Conservation (phyloP, 805 yeast species). For the Candida maltosa region DNA sequence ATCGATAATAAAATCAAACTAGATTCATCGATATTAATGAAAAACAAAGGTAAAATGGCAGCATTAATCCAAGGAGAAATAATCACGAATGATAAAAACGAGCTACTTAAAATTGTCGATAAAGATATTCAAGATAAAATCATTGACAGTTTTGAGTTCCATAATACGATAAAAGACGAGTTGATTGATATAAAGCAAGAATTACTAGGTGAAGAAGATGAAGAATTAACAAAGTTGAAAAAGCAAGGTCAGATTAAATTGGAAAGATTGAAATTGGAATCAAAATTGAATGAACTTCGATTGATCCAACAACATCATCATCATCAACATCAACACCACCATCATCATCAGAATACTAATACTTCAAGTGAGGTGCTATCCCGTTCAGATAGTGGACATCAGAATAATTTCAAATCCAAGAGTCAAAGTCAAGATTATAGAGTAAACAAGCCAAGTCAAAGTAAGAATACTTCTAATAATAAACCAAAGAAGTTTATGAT, state of each 20-base stretch:
- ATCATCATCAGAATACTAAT: slow-evolving; percentile 11
- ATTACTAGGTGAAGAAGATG: slow-evolving; percentile 35
- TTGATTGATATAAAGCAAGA: slow-evolving; percentile 30
- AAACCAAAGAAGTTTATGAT: no score
- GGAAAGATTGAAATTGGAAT: slow-evolving; percentile 9
- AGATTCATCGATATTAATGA: slow-evolving; percentile 45
- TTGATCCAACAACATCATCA: slow-evolving; percentile 11
- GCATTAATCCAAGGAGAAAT: slow-evolving; percentile 54
- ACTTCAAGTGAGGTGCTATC: no score
- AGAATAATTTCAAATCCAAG: slow-evolving; percentile 26
- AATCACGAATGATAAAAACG: slow-evolving; percentile 18
- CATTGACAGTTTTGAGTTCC: slow-evolving; percentile 40
- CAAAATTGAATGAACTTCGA: slow-evolving; percentile 5
- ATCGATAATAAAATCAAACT: slow-evolving; percentile 44
- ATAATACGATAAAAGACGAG: slow-evolving; percentile 25
- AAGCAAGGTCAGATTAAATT: slow-evolving; percentile 9
- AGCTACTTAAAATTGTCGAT: slow-evolving; percentile 37
- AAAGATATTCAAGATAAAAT: slow-evolving; percentile 43
- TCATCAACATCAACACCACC: slow-evolving; percentile 3
- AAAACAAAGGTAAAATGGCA: slow-evolving; percentile 49
- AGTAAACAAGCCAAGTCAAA: slow-evolving; percentile 23
- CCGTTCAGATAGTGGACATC: no score
- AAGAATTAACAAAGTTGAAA: slow-evolving; percentile 21
- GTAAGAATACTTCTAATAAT: no score
- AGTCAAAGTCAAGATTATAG: slow-evolving; percentile 17